Base-by-base conservation (phyloP, 2,329 filamentous ascomycete species). In the Ascochyta lentis region DNA sequence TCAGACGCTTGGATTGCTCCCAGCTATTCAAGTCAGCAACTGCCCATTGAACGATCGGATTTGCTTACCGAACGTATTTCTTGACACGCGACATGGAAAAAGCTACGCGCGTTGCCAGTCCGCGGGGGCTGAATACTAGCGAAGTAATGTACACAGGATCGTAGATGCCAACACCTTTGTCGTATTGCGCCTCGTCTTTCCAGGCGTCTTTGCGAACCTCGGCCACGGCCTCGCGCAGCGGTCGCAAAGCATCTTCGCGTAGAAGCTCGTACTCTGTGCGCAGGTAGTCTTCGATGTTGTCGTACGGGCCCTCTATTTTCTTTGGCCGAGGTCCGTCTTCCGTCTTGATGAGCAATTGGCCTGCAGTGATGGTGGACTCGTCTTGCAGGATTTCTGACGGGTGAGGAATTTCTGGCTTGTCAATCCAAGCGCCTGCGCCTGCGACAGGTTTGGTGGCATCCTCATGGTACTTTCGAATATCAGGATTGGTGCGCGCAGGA, bases 251-350 rank as follows among this genome's bases (percentile, higher is more conserved):
- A 68, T 96, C 92, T 67, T 92, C 89, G 3, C 92, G 83, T 7
- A 92, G 80, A 1, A 96, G 82, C 3, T 86, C 80, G 68, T 95
- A 96, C 45, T 96, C 90, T 0, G 86, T 83, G 29, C 85, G 79
- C 0, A 96, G 78, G 54, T 96, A 96, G 0, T 81, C 79, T 1
- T 86, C 80, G 41, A 84, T 88, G 4, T 80, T 85, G 0, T 75
- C 60, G 80, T 88, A 94, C 0, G 86, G 78, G 0, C 80, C 79
- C 0, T 82, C 53, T 6, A 69, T 49, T 57, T 63, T 65, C 70
- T 76, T 70, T 10, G 67, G 67, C 4, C 61, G 67, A 6, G 69
- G 55, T 5, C 53, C 52, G 8, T 67, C 57, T 4, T 58, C 46
- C 4, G 66, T 29, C n/a, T 68, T 58, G 26, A 74, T 57, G 8